A percentile compares a stretch with the other conserved stretches of the same genome.
phyloP scores from a whole-genome alignment of 371 early-diverging fungal genomes.

The Actinomortierella wolfii region DNA sequence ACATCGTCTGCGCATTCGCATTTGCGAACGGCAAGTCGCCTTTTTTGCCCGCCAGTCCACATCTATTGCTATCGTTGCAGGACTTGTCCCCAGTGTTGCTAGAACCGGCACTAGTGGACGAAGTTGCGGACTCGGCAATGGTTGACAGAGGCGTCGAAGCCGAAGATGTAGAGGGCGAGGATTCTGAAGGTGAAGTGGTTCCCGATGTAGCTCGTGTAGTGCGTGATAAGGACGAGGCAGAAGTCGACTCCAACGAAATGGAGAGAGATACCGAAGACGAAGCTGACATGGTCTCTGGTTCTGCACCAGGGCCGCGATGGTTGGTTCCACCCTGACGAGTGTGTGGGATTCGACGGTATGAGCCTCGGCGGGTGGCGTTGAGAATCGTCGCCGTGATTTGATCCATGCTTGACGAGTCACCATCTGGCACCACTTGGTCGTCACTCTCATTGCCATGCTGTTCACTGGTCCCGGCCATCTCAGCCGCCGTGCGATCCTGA shows the following conservation, averaged over 20 bases:
- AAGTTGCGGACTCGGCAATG: background rate
- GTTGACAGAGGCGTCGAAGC: background rate
- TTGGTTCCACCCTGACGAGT: constrained; percentile 13
- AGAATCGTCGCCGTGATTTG: constrained; percentile 13
- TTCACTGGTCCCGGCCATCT: background rate
- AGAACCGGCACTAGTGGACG: background rate
- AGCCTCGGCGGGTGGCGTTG: constrained; percentile 11
- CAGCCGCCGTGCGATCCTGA: background rate
- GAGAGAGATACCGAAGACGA: no score
- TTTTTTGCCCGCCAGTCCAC: no score
- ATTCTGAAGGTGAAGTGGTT: background rate
- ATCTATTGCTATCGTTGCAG: no score
- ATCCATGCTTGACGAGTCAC: constrained; percentile 8
- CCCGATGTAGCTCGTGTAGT: no score
- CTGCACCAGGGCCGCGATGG: background rate
- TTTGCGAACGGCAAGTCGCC: constrained; percentile 31
- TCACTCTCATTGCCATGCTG: background rate
- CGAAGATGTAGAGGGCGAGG: background rate
- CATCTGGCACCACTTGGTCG: background rate
- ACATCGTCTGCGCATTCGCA: constrained; percentile 40
- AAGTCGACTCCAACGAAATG: no score
- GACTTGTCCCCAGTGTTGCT: no score
- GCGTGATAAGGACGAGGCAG: no score
- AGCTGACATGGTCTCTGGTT: no score
- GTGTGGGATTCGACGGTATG: constrained; percentile 11